These are phyloP conservation scores for Gnaphalium uliginosum DNA, from an alignment of 129 eudicot species.

Conservation along the genomic window DNA sequence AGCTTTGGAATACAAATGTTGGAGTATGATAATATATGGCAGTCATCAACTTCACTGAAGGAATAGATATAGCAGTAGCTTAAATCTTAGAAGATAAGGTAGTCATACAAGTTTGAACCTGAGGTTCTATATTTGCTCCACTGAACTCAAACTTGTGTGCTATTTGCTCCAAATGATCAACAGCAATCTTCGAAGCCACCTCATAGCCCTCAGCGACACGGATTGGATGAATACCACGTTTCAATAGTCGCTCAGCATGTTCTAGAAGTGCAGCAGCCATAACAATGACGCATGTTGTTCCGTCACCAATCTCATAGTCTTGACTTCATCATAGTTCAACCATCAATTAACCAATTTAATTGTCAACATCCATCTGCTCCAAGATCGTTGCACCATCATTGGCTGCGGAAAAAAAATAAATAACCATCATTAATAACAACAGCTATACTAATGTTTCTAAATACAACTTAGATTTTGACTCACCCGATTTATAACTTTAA, in stretches of 20 bases:
- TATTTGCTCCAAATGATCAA: slow-evolving; percentile 76
- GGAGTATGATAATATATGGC: too few relatives aligned
- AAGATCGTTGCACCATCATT: slow-evolving; percentile 94
- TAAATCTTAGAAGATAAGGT: slow-evolving; percentile 95
- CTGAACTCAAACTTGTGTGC: slow-evolving; percentile 77
- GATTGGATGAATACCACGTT: slow-evolving; percentile 94
- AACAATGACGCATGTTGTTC: slow-evolving; percentile 94
- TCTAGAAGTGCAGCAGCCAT: slow-evolving; percentile 88
- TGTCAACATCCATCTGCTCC: slow-evolving; percentile 98
- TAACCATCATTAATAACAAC: too few relatives aligned
- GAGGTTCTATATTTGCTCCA: slow-evolving; percentile 53
- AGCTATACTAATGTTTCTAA: too few relatives aligned
- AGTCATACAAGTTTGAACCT: slow-evolving; percentile 95
- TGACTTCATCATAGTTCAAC: slow-evolving; percentile 92
- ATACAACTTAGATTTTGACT: too few relatives aligned
- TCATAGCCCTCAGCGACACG: slow-evolving; percentile 91
- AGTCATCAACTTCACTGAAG: background rate
- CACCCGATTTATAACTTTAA: too few relatives aligned
- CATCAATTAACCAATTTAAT: slow-evolving; percentile 93
- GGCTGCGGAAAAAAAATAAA: slow-evolving; percentile 37
- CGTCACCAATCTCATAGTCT: slow-evolving; percentile 95
- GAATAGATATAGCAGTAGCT: slow-evolving; percentile 21
- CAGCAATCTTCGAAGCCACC: slow-evolving; percentile 82
- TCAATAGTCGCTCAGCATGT: slow-evolving; percentile 76
- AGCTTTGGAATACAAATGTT: too few relatives aligned